Conservation (phyloP, 2,329 filamentous ascomycete species). For the Furcasterigmium sp. region DNA sequence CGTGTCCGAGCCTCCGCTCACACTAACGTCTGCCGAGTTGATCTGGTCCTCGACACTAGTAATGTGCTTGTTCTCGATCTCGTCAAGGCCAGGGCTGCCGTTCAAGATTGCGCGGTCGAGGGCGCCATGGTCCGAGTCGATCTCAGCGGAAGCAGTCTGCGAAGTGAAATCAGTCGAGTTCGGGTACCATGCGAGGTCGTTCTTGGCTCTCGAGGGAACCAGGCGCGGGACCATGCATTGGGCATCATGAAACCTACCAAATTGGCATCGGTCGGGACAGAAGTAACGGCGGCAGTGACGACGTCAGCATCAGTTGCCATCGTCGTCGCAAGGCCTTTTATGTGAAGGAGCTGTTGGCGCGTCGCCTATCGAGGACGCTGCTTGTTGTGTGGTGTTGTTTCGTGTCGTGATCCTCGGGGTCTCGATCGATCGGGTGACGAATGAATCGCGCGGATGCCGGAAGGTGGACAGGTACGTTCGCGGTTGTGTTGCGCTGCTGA, state of each 20-base stretch:
- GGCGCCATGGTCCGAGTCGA: slow-evolving; percentile 42
- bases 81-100: slow-evolving; percentile 41
- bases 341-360: not conserved
- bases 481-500: not conserved
- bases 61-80: slow-evolving; percentile 53
- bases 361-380: slow-evolving; percentile 23
- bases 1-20: slow-evolving; percentile 71
- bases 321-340: slow-evolving; percentile 27
- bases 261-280: slow-evolving; percentile 39
- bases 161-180: slow-evolving; percentile 5
- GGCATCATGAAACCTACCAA: slow-evolving; percentile 32
- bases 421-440: slow-evolving; percentile 1
- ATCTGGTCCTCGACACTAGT: slow-evolving; percentile 52
- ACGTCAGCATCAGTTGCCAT: slow-evolving; percentile 59
- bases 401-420: slow-evolving; percentile 14
- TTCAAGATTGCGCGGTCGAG: slow-evolving; percentile 41
- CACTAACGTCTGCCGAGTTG: slow-evolving; percentile 61
- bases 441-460: slow-evolving; percentile 11
- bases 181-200: too few relatives aligned
- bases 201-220: too few relatives aligned
- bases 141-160: slow-evolving; percentile 27
- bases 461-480: slow-evolving; percentile 3
- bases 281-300: slow-evolving; percentile 48
- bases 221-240: not conserved
- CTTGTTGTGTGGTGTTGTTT: too few relatives aligned